phyloP scores from a whole-genome alignment of 106 monocot genomes.

The Narthecium ossifragum region DNA sequence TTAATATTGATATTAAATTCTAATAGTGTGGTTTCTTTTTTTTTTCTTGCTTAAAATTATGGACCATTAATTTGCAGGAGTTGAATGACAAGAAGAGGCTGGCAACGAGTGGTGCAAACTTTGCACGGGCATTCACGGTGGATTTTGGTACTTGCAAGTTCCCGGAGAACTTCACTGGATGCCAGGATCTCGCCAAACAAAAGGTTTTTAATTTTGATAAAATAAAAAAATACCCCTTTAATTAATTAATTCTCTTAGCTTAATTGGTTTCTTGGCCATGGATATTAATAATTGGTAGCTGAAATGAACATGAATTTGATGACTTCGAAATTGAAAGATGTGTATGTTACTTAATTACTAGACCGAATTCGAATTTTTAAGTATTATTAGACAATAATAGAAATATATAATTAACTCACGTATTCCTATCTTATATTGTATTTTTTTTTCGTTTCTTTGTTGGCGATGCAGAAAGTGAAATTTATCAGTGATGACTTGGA shows the following conservation, averaged over 20 bases:
- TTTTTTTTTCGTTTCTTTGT: background rate
- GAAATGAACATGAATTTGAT: too few relatives aligned
- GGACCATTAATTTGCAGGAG: slow-evolving; percentile 73
- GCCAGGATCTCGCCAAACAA: slow-evolving; percentile 93
- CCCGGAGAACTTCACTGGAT: slow-evolving; percentile 97
- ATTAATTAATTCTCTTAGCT: background rate
- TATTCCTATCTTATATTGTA: background rate
- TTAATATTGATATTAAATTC: background rate
- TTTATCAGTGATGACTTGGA: slow-evolving; percentile 83
- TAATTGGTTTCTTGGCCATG: too few relatives aligned
- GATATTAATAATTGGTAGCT: too few relatives aligned
- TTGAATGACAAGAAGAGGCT: slow-evolving; percentile 96
- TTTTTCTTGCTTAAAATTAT: too few relatives aligned
- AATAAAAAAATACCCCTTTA: background rate
- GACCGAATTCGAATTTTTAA: too few relatives aligned
- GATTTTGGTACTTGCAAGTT: slow-evolving; percentile 90
- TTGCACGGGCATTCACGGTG: slow-evolving; percentile 90
- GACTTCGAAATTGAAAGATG: too few relatives aligned
- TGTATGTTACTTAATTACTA: too few relatives aligned
- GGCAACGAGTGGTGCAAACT: slow-evolving; percentile 94
- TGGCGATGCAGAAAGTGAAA: slow-evolving; percentile 67
- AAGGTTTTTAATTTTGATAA: slow-evolving; percentile 40
- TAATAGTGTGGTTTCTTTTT: too few relatives aligned
- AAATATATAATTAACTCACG: background rate
- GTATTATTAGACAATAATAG: too few relatives aligned